Conservation (phyloP, 306 rosid species). For the Glycyrrhiza uralensis region DNA sequence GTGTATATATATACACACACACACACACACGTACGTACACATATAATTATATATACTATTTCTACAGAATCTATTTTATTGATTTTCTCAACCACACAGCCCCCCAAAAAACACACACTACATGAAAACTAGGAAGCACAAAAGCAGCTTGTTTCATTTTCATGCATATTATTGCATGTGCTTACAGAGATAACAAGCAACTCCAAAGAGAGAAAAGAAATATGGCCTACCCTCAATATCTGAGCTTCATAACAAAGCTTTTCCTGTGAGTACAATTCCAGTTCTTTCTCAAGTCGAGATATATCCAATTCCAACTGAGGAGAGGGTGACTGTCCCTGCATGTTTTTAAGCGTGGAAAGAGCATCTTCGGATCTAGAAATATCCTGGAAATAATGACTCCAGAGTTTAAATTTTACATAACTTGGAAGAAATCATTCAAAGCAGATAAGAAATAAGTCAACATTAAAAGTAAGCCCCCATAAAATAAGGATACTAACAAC, state of each 20-base stretch:
- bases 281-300: conserved; percentile 84
- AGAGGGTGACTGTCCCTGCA: conserved; percentile 68
- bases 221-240: conserved; percentile 70
- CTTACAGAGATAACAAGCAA: conserved; percentile 6
- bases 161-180: background rate
- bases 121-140: background rate
- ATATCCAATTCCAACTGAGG: conserved; percentile 59
- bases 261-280: conserved; percentile 84
- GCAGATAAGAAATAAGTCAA: conserved; percentile 7
- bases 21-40: too few relatives aligned
- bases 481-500: conserved; percentile 13
- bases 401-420: conserved; percentile 5
- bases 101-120: background rate
- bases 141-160: background rate
- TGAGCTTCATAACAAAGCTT: conserved; percentile 93
- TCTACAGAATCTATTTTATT: background rate
- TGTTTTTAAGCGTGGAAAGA: conserved; percentile 69
- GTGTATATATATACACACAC: too few relatives aligned
- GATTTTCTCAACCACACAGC: background rate
- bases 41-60: too few relatives aligned
- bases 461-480: background rate
- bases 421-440: conserved; percentile 8
- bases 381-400: conserved; percentile 52
- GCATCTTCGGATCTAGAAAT: conserved; percentile 88
- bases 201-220: background rate